These are phyloP conservation scores for Schizophyllum commune DNA, from an alignment of 1,284 basidiomycete species.

Conservation along the genomic window DNA sequence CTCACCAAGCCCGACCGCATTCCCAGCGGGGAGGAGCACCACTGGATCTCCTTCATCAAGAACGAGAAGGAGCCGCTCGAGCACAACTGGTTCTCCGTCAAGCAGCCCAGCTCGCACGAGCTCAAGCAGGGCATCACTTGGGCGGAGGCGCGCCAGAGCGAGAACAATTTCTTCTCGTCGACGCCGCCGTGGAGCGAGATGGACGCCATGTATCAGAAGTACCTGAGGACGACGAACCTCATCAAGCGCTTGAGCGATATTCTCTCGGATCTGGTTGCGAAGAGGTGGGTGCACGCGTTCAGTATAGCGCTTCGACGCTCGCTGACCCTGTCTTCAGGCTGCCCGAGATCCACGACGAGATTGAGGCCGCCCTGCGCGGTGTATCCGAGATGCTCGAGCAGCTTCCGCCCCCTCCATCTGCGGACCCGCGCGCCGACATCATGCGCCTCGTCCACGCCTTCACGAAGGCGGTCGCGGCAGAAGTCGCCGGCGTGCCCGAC, in stretches of 20 bases:
- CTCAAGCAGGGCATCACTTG: constrained; percentile 50
- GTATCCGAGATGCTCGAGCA: constrained; percentile 27
- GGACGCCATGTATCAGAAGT: constrained; percentile 37
- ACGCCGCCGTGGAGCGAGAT: constrained; percentile 50
- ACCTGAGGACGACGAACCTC: constrained; percentile 47
- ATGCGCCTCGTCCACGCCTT: constrained; percentile 39
- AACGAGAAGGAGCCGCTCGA: constrained; percentile 47
- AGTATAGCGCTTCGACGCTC: too few species aligned
- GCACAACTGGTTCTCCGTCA: constrained; percentile 70
- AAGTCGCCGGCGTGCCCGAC: constrained; percentile 45
- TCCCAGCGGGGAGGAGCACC: constrained; percentile 46
- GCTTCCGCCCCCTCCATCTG: constrained; percentile 47
- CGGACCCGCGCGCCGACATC: constrained; percentile 50
- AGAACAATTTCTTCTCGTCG: constrained; percentile 61
- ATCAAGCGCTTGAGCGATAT: constrained; percentile 46
- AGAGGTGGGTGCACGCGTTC: constrained; percentile 36
- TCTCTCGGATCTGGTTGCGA: constrained; percentile 50
- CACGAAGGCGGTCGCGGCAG: constrained; percentile 31
- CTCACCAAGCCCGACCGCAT: constrained; percentile 79
- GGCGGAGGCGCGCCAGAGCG: constrained; percentile 48
- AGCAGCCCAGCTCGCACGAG: constrained; percentile 56
- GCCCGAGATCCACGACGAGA: constrained; percentile 47
- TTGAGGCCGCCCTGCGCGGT: constrained; percentile 34
- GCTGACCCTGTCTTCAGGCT: constrained; percentile 32
- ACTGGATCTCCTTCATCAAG: constrained; percentile 53